Percentiles rank a stretch among this genome's conserved stretches.
These are phyloP conservation scores for Oryza australiensis DNA, from an alignment of 176 grass and related monocot species.

Conservation along the genomic window DNA sequence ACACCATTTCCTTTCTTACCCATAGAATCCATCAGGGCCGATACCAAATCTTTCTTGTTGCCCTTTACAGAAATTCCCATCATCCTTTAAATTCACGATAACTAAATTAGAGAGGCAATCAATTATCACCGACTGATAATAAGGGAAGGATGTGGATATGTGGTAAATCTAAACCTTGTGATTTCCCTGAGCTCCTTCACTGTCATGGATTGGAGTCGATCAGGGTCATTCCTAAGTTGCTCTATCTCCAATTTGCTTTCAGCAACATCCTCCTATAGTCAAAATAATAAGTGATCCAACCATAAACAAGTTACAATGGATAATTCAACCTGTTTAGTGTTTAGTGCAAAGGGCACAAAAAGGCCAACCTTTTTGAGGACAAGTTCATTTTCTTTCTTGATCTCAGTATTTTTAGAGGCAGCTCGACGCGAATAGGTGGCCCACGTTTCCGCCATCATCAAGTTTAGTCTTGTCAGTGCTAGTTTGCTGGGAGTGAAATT, in stretches of 20 bases:
- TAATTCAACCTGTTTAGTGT: neutral
- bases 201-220: slow-evolving; percentile 72
- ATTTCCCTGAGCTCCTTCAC: slow-evolving; percentile 77
- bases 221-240: slow-evolving; percentile 52
- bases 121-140: neutral
- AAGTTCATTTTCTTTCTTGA: slow-evolving; percentile 39
- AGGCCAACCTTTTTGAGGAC: slow-evolving; percentile 43
- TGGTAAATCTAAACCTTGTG: slow-evolving; percentile 46
- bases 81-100: slow-evolving; percentile 47
- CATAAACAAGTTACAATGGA: neutral
- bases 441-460: slow-evolving; percentile 37
- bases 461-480: slow-evolving; percentile 32
- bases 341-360: slow-evolving; percentile 1
- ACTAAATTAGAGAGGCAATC: neutral
- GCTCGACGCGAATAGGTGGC: slow-evolving; percentile 47
- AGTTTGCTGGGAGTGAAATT: slow-evolving; percentile 35
- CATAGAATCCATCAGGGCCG: slow-evolving; percentile 54
- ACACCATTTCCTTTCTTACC: slow-evolving; percentile 48
- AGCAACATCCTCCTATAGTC: slow-evolving; percentile 53
- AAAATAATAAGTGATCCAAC: slow-evolving; percentile 13
- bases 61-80: slow-evolving; percentile 63
- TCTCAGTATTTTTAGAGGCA: slow-evolving; percentile 40
- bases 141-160: slow-evolving; percentile 7
- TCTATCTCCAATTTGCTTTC: slow-evolving; percentile 50
- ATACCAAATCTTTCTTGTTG: slow-evolving; percentile 82